phyloP scores from a whole-genome alignment of 345 rosid species.

The sweet orange (Citrus sinensis) region DNA sequence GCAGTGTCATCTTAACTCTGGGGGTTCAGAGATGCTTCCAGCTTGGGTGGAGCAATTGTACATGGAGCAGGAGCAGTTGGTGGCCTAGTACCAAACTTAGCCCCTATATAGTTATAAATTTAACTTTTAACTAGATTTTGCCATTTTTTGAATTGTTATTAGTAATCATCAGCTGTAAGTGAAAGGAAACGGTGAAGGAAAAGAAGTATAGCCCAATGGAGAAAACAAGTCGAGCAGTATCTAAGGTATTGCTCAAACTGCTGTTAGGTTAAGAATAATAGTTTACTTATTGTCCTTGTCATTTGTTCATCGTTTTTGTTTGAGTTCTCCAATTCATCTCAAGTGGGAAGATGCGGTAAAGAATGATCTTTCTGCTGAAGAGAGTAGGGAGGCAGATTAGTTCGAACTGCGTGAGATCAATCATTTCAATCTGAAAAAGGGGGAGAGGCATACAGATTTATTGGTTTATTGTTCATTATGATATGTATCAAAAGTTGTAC shows the following conservation, averaged over 20 bases:
- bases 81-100: constrained; percentile 42
- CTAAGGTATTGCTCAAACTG: constrained; percentile 21
- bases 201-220: background rate
- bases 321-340: background rate
- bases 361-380: background rate
- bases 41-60: constrained; percentile 78
- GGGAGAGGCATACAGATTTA: constrained; percentile 3
- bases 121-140: constrained; percentile 36
- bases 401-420: constrained; percentile 4
- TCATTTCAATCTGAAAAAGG: constrained; percentile 4
- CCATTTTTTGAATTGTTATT: constrained; percentile 31
- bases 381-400: constrained; percentile 4
- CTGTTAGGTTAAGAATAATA: constrained; percentile 16
- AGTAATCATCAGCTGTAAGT: constrained; percentile 19
- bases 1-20: constrained; percentile 34
- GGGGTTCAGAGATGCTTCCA: constrained; percentile 39
- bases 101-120: constrained; percentile 6
- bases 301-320: background rate
- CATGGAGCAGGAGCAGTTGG: constrained; percentile 78
- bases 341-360: background rate
- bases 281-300: background rate
- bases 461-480: constrained; percentile 6
- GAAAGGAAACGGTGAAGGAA: constrained; percentile 7
- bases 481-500: constrained; percentile 18
- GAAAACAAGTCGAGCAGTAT: constrained; percentile 23